phyloP scores from a whole-genome alignment of 176 grass and related monocot genomes.

The Phragmites australis region DNA sequence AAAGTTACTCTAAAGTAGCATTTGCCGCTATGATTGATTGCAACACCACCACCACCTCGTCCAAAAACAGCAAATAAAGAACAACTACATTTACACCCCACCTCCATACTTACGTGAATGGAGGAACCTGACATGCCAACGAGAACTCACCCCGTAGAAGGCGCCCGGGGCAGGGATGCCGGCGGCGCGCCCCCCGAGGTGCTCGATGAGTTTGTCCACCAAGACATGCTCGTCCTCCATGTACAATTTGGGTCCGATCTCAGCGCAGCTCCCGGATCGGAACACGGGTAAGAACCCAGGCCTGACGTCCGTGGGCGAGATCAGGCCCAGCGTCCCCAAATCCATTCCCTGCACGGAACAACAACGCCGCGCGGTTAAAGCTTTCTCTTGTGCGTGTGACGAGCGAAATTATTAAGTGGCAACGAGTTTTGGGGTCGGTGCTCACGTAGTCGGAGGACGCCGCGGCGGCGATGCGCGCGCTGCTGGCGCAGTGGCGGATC shows the following conservation, averaged over 20 bases:
- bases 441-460: constrained; percentile 26
- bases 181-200: constrained; percentile 40
- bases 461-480: constrained; percentile 47
- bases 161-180: constrained; percentile 70
- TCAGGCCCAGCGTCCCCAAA: constrained; percentile 52
- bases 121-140: constrained; percentile 10
- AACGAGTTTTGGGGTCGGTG: constrained; percentile 24
- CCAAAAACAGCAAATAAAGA: background rate
- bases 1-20: background rate
- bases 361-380: background rate
- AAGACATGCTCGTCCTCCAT: constrained; percentile 87
- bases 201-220: constrained; percentile 67
- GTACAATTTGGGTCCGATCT: constrained; percentile 58
- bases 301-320: constrained; percentile 55
- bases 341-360: constrained; percentile 57
- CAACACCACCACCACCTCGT: background rate
- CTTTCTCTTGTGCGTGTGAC: background rate
- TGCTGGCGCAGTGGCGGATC: constrained; percentile 59
- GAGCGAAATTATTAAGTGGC: background rate
- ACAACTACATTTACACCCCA: background rate
- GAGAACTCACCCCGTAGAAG: constrained; percentile 76
- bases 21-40: background rate
- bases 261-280: constrained; percentile 70
- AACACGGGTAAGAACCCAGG: constrained; percentile 62
- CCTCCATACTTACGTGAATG: constrained; percentile 7